A percentile compares a stretch with the other conserved stretches of the same genome.
These are phyloP conservation scores for Carex kokanica DNA, from an alignment of 176 grass and related monocot species.

Conservation along the genomic window DNA sequence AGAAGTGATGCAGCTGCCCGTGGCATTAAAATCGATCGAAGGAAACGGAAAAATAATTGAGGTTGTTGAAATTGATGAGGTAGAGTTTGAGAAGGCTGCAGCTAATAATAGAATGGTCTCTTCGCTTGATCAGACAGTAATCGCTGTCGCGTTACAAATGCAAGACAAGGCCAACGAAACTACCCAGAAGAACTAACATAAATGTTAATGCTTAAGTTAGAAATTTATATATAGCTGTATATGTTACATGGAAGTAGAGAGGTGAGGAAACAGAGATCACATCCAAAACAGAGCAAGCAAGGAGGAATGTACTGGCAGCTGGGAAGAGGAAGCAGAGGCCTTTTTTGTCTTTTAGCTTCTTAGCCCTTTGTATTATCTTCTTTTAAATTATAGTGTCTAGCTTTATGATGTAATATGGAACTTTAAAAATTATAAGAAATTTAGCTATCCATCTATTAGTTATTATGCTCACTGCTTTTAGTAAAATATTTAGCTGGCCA, in stretches of 20 bases:
- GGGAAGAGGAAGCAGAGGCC: conserved; percentile 23
- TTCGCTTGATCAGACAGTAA: conserved; percentile 9
- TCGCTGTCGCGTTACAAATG: conserved; percentile 32
- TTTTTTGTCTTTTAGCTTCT: conserved; percentile 29
- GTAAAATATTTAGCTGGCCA: neutral
- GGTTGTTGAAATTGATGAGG: conserved; percentile 59
- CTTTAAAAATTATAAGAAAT: neutral
- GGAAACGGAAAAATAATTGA: conserved; percentile 56
- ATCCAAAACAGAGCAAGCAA: conserved; percentile 12
- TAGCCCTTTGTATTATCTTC: conserved; percentile 18
- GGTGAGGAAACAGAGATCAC: conserved; percentile 12
- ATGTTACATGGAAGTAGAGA: conserved; percentile 14
- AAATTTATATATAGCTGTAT: conserved; percentile 4
- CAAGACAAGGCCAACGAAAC: conserved; percentile 45
- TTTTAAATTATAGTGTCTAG: conserved; percentile 7
- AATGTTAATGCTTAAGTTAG: neutral
- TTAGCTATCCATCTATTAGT: neutral
- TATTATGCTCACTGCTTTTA: neutral
- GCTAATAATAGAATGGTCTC: conserved; percentile 48
- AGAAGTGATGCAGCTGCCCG: conserved; percentile 54
- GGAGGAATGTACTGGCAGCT: conserved; percentile 23
- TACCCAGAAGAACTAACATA: conserved; percentile 11
- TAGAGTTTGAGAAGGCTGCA: conserved; percentile 68
- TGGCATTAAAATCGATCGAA: conserved; percentile 55
- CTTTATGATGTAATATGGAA: neutral